Evolutionary conservation across 148 eudicot genomes (phyloP), one percentile per base, ranked within the genome.

Genomic region (Gaultheria prostrata): DNA sequence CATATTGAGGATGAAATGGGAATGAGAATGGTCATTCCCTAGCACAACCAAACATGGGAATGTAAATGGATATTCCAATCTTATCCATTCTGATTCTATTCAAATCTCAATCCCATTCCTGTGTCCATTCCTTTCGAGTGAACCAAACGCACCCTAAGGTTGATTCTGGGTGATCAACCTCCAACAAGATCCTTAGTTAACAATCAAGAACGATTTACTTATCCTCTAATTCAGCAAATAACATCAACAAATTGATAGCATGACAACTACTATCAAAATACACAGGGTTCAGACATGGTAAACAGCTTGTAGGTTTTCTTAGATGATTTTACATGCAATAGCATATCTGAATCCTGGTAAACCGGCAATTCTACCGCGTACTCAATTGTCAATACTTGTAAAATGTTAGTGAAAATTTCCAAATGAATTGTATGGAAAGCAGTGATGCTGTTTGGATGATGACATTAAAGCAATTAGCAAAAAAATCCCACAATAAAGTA

Each of bases 241-340:
- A 28, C 39, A 46, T 28, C 28, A 48, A 24, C 28, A 81, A 65
- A 43, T 18, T 24, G 32, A 67, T 46, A 81, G 83, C 33, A 72
- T 17, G 63, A 28, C n/a, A 72, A 70, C 28, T 14, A 48, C n/a
- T n/a, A n/a, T 50, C 69, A 82, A 9, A 33, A 71, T 13, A 82
- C 67, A 81, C 20, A 49, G 72, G 59, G 73, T 26, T 30, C n/a
- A 28, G 76, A 69, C 24, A 81, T 81, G 45, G 61, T 61, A 80
- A n/a, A n/a, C n/a, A n/a, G n/a, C n/a, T n/a, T n/a, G n/a, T n/a
- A n/a, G n/a, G n/a, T 43, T n/a, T 80, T 46, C 49, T 81, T 3
- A 28, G 45, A 30, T 49, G 76, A 48, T 51, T 49, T 33, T 70
- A 17, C 46, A 17, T 3, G 50, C 53, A 48, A 30, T 21, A 61